Evolutionary conservation across 352 stramenopile genomes (phyloP).

Genomic region (Globisporangium echinulatum): DNA sequence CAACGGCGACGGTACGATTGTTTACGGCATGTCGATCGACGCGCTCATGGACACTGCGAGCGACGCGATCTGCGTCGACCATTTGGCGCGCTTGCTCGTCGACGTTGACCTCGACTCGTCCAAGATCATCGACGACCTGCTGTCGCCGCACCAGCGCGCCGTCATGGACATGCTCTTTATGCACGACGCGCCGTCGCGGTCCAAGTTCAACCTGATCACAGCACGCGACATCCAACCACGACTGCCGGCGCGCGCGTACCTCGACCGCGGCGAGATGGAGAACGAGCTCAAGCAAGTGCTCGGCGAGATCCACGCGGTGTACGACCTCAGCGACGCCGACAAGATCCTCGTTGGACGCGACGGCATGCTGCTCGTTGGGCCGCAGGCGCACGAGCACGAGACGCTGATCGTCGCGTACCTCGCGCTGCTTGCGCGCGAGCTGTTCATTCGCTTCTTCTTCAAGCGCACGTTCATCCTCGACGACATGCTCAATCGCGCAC

Average conservation of each 20-base stretch:
- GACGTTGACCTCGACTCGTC: conserved; percentile 95
- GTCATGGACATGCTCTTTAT: conserved; percentile 96
- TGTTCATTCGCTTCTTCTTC: conserved; percentile 93
- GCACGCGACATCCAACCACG: conserved; percentile 95
- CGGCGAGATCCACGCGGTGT: conserved; percentile 92
- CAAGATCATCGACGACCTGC: conserved; percentile 94
- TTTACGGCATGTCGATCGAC: conserved; percentile 91
- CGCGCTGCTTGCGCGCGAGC: conserved; percentile 88
- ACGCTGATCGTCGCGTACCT: conserved; percentile 92
- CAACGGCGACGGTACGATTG: conserved; percentile 70
- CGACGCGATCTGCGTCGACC: conserved; percentile 95
- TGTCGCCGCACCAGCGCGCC: conserved; percentile 92
- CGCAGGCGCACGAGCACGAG: conserved; percentile 91
- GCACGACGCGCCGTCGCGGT: conserved; percentile 89
- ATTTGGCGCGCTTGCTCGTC: conserved; percentile 93
- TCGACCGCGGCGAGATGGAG: conserved; percentile 95
- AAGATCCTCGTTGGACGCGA: conserved; percentile 93
- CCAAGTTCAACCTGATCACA: conserved; percentile 97
- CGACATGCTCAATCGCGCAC: conserved; percentile 92
- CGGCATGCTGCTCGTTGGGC: conserved; percentile 90
- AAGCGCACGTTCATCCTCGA: conserved; percentile 95
- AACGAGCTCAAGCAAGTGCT: conserved; percentile 96
- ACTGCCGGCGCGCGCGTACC: conserved; percentile 92
- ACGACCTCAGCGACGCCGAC: conserved; percentile 94
- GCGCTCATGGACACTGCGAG: conserved; percentile 96